Base-by-base conservation (phyloP, 2,329 filamentous ascomycete species). In the Immersiporthe knoxdaviesiana region DNA sequence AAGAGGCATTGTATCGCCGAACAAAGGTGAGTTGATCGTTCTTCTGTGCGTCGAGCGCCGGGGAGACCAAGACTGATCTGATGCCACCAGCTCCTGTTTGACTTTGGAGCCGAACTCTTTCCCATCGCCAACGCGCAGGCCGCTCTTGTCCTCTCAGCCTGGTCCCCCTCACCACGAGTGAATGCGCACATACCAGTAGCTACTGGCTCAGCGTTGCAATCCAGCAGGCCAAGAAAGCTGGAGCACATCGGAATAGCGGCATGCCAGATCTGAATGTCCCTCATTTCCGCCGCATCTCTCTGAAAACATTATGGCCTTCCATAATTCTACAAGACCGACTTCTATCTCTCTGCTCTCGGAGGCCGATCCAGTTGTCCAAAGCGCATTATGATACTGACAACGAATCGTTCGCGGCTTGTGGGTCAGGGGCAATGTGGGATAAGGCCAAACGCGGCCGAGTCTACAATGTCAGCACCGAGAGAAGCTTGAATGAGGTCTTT, bases 161-260 rank as follows among this genome's bases (percentile, higher is more conserved):
- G 81, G 81, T 80, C 0, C 76, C 77, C 30, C 74, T 66, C 30
- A 30, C 58, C 2, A 63, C 27, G 18, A 27, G 70, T 65, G 5
- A 75, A 74, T 7, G 77, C 76, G 18, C 77, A 77, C 5, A 75
- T 76, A 35, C 50, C 39, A 68, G 54, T 44, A 83, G 82, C 7
- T 80, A 79, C 5, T 87, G 84, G 84, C 79, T 87, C 2, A 79
- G 79, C 30, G 79, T 81, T 50, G 83, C 83, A 2, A 85, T 86
- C 63, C 81, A 85, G 72, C 83, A 84, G 66, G 84, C 84, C 1
- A 82, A 81, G 69, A 78, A 79, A 24, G 80, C 81, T 21, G 81
- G 83, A 54, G 81, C 80, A 1, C 80, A 84, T 58, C 80, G 30
- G 1, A 12, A 11, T 14, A 5, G 11, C 30, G 2, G 6, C 56